These are phyloP conservation scores for Solanum hybrid DNA, from an alignment of 305 asterid genomes.

Conservation along the genomic window DNA sequence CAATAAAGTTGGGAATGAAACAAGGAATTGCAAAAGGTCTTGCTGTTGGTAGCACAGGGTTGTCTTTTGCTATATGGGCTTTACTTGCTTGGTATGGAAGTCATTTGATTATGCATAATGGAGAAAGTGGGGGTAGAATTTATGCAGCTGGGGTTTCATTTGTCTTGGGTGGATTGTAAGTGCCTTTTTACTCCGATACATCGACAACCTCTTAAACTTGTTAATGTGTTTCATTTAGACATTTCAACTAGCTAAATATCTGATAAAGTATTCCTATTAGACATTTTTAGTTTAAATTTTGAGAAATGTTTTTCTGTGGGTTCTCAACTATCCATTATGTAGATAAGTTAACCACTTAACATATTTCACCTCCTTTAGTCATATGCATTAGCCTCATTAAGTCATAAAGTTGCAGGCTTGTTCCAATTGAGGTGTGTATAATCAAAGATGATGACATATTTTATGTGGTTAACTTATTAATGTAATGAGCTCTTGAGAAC, in stretches of 20 bases:
- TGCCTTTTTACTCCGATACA: neutral
- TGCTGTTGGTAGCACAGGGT: conserved; percentile 70
- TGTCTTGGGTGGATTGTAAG: conserved; percentile 84
- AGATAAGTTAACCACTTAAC: neutral
- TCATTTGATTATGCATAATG: conserved; percentile 59
- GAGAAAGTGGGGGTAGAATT: conserved; percentile 77
- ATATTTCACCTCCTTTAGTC: neutral
- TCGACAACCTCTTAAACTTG: neutral
- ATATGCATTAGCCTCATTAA: neutral
- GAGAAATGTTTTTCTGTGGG: neutral
- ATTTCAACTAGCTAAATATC: neutral
- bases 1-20: conserved; percentile 55
- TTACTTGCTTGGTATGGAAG: conserved; percentile 94
- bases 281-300: neutral
- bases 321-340: neutral
- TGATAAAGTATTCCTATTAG: neutral
- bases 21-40: conserved; percentile 83
- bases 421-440: neutral
- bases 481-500: neutral
- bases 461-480: neutral
- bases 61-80: conserved; percentile 85
- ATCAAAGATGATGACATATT: neutral
- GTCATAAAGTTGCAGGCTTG: neutral
- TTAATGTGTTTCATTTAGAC: neutral
- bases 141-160: conserved; percentile 69